Base-by-base conservation (phyloP, 495 filamentous ascomycete species). In the Aspergillus ostianus region DNA sequence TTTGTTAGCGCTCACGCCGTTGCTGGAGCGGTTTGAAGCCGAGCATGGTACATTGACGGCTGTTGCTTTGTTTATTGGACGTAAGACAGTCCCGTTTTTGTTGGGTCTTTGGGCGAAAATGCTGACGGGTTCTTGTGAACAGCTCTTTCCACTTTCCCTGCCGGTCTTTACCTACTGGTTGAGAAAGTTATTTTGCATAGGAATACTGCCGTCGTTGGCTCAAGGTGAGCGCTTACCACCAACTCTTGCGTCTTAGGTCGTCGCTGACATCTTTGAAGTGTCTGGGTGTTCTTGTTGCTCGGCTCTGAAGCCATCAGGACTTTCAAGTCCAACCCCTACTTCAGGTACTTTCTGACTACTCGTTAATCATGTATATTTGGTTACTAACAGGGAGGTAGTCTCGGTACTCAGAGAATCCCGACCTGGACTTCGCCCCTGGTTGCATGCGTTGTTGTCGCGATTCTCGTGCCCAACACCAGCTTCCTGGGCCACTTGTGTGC, bases 21-120 rank as follows among this genome's bases (percentile, higher is more conserved):
- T 98, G 50, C 69, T 98, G 62, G 93, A 97, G 72, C 82, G 92
- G 50, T 98, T 98, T 70, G 94, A 98, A 75, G 79, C 85, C n/a
- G 93, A 96, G 68, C 82, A 94, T 76, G 94, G 94, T 26, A 97
- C 93, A n/a, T 77, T 97, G 64, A 87, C 89, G 26, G 85, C 91
- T 19, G 65, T 93, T 51, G 83, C 89, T 41, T 79, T 98, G 64
- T 95, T 98, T 71, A 80, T 92, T 62, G 95, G 94, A 52, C 91
- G 92, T 96, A 80, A 79, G 92, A 86, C 36, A 53, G 0, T 51
- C 61, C 57, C 13, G 23, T 46, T 51, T 7, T 46, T 8, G 44
- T 17, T 15, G 12, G 10, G 15, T 52, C 27, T 49, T n/a, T 47
- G 36, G 23, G 46, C 12, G 17, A 53, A 18, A 44, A 50, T 44